Evolutionary conservation across 2,329 filamentous ascomycete genomes (phyloP).

Genomic region (Cadophora sp.): DNA sequence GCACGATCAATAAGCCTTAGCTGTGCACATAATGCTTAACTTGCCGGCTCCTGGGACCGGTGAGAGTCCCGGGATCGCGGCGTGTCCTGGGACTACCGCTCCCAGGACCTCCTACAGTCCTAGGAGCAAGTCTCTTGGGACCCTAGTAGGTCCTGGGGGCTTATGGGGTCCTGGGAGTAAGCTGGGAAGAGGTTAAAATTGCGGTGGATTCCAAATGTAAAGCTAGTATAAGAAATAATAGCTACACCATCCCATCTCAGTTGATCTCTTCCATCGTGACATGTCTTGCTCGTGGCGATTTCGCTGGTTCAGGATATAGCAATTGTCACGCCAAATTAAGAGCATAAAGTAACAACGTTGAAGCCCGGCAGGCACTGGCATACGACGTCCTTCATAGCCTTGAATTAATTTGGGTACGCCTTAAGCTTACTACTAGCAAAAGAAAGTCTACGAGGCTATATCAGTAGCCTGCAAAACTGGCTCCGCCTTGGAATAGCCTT

Average conservation of each 20-base stretch:
- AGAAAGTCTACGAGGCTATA: neutral
- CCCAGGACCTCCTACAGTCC: too few species aligned
- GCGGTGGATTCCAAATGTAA: too few species aligned
- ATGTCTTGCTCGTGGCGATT: slow-evolving; percentile 30
- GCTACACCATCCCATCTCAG: slow-evolving; percentile 29
- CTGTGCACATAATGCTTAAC: too few species aligned
- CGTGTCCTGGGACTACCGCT: too few species aligned
- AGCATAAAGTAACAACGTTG: slow-evolving; percentile 28
- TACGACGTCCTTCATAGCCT: slow-evolving; percentile 22
- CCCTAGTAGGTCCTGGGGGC: too few species aligned
- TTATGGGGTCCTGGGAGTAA: too few species aligned
- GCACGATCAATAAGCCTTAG: too few species aligned
- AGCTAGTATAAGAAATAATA: slow-evolving; percentile 26
- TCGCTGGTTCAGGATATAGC: slow-evolving; percentile 24
- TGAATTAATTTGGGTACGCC: slow-evolving; percentile 25
- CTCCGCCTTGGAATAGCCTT: neutral
- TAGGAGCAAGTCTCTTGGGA: too few species aligned
- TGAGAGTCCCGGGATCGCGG: too few species aligned
- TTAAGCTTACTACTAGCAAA: slow-evolving; percentile 13
- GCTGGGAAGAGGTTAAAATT: too few species aligned
- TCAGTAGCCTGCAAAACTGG: slow-evolving; percentile 1
- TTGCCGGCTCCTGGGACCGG: too few species aligned
- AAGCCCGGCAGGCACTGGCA: slow-evolving; percentile 26
- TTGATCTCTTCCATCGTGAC: slow-evolving; percentile 29
- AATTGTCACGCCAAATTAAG: slow-evolving; percentile 29